Evolutionary conservation across 768 basidiomycete species (phyloP), one percentile per base, ranked within the genome.

Genomic region (Leccinellum albellum): DNA sequence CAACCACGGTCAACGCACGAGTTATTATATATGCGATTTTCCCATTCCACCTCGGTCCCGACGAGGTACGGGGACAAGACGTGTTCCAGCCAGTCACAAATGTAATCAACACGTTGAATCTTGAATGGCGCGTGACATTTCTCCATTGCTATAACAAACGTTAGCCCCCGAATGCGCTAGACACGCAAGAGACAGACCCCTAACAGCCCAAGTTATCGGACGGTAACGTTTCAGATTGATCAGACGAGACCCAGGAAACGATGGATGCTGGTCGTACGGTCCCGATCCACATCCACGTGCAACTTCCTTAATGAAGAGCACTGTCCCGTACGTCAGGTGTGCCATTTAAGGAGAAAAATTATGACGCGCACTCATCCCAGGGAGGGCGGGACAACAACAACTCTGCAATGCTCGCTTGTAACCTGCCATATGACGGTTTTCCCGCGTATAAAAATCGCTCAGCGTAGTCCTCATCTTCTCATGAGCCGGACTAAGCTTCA

Each of bases 111-210:
- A 24, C 66, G 66, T 5, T 66, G 60, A 53, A 78, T 72, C 6
- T 72, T 70, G 56, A 80, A 82, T 4, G 75, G 75, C 6, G 76
- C 65, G 29, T 80, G 77, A 24, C 76, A 78, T 49, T 70, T 73
- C 56, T 83, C 80, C 74, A 83, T 77, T 3, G 67, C 81, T 82
- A 56, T 29, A 20, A 20, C 7, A n/a, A 46, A 23, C 15, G 31
- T 66, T 23, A 62, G 12, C 10, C 20, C n/a, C 10, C 5, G 4
- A 14, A 29, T 17, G 20, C 44, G 17, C 9, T 9, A 26, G 24
- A 32, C 45, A 44, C 23, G 21, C 32, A 26, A n/a, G 49, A 50
- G 49, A 68, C 63, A 48, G 55, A 79, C 79, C 71, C 57, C 74
- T 69, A 17, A 79, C 75, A 12, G 75, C 78, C 64, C 75, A 76